Base-by-base conservation (phyloP, 805 yeast species). In the Wickerhamomyces sydowiorum region DNA sequence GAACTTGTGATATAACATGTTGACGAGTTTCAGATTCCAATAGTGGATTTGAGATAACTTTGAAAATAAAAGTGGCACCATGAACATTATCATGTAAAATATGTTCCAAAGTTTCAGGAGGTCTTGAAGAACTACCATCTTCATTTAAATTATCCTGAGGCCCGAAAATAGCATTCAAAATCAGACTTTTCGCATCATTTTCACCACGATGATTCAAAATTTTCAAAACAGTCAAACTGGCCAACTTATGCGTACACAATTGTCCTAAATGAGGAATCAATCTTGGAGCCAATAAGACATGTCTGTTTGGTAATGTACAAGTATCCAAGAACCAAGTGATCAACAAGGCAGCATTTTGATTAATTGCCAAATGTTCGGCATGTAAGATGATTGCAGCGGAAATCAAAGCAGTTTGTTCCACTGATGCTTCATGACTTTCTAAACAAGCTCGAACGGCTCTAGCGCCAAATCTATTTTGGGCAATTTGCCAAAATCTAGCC, bases 261-360 rank as follows among this genome's bases (percentile, higher is more conserved):
- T 69, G 72, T 12, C 71, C 77, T 53, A 89, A 70, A 51, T 79
- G 71, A 1, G 87, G 81, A 36, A 78, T 54, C 42, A 88, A 66
- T 54, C 75, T 72, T 24, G 77, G 74, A 2, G 88, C 80, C 37
- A 93, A 66, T 17, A 86, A 67, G 22, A 68, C 64, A 60, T 82
- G 86, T 52, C 91, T 75, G 53, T 79, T 73, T 31, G 82, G 80
- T 34, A 80, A 56, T 8, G 71, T 71, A 50, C 86, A 84, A 1
- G 96, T 86, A 58, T 93, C 99, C 57, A 93, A 73, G 54, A 86
- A 84, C 99, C 99, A 93, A 2, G 96, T 88, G 41, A 93, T 76
- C 51, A 93, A 71, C 49, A 93, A 67, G 1, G 96, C 83, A 20
- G 98, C 97, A 60, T 93, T 93, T 47, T 81, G 76, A 60, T 90